Percentiles rank a stretch among this genome's conserved stretches.
Evolutionary conservation across 805 yeast species (phyloP).

Genomic region (Priceomyces castillae): DNA sequence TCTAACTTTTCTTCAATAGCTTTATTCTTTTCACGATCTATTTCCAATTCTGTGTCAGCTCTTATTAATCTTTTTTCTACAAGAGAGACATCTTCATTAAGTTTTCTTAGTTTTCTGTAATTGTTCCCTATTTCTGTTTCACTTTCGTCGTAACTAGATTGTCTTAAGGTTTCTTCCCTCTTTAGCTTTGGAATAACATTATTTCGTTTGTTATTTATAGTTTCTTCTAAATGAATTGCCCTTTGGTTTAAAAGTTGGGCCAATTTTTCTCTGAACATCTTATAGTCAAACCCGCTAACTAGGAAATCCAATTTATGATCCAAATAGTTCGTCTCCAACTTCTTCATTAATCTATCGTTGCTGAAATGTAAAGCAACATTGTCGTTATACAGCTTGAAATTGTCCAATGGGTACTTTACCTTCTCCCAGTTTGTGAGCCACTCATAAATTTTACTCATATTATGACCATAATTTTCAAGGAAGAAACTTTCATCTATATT

Average conservation of each 20-base stretch:
- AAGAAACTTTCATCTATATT: conserved; percentile 17
- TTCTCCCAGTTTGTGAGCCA: conserved; percentile 29
- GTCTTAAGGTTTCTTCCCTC: conserved; percentile 28
- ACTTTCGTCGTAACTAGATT: conserved; percentile 29
- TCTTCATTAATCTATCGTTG: conserved; percentile 24
- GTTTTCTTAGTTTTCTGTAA: conserved; percentile 29
- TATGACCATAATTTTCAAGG: conserved; percentile 25
- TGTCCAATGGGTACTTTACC: conserved; percentile 12
- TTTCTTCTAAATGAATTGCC: conserved; percentile 18
- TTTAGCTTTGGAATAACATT: conserved; percentile 22
- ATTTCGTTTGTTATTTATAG: conserved; percentile 12
- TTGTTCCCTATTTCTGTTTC: conserved; percentile 32
- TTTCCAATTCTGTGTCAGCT: conserved; percentile 28
- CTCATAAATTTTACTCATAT: conserved; percentile 19
- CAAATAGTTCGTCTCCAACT: conserved; percentile 16
- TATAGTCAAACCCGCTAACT: conserved; percentile 20
- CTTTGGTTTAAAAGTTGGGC: conserved; percentile 26
- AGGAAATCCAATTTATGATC: conserved; percentile 1
- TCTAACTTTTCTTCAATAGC: conserved; percentile 15
- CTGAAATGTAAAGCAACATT: conserved; percentile 16
- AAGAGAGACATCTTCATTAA: conserved; percentile 34
- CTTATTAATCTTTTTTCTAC: conserved; percentile 32
- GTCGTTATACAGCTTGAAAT: conserved; percentile 20
- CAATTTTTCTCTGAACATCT: conserved; percentile 25
- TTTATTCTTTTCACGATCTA: conserved; percentile 14